Conservation (phyloP, 179 eudicot species). For the Beta corolliflora region DNA sequence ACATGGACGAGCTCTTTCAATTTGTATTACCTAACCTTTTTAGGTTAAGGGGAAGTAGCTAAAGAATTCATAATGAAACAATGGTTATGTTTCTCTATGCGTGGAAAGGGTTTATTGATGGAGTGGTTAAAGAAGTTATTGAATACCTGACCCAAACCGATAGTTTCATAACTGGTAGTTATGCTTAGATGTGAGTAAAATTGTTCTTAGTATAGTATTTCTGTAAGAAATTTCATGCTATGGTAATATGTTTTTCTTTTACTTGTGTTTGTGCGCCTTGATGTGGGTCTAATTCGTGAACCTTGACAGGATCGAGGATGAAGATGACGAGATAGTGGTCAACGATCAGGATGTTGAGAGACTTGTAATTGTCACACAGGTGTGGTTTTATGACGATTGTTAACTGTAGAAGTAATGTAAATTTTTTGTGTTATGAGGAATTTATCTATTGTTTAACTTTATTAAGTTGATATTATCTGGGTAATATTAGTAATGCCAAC, state of each 20-base stretch:
- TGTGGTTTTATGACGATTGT: conserved; percentile 28
- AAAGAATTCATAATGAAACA: too few species aligned
- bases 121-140: too few species aligned
- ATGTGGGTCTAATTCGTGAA: conserved; percentile 6
- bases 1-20: too few species aligned
- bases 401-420: not conserved
- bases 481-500: not conserved
- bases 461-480: too few species aligned
- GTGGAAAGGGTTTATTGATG: too few species aligned
- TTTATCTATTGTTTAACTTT: too few species aligned
- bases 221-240: not conserved
- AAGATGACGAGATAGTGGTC: conserved; percentile 65
- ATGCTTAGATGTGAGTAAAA: not conserved
- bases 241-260: conserved; percentile 1
- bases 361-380: conserved; percentile 95
- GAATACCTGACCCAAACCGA: not conserved
- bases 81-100: too few species aligned
- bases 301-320: conserved; percentile 66
- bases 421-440: not conserved
- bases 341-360: conserved; percentile 82
- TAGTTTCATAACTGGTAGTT: not conserved
- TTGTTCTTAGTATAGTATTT: not conserved
- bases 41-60: too few species aligned
- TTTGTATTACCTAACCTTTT: too few species aligned
- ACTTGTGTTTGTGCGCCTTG: conserved; percentile 17